A percentile compares a stretch with the other conserved stretches of the same genome.
phyloP scores from a whole-genome alignment of 2,329 filamentous ascomycete genomes.

The Phyllosticta citriasiana region DNA sequence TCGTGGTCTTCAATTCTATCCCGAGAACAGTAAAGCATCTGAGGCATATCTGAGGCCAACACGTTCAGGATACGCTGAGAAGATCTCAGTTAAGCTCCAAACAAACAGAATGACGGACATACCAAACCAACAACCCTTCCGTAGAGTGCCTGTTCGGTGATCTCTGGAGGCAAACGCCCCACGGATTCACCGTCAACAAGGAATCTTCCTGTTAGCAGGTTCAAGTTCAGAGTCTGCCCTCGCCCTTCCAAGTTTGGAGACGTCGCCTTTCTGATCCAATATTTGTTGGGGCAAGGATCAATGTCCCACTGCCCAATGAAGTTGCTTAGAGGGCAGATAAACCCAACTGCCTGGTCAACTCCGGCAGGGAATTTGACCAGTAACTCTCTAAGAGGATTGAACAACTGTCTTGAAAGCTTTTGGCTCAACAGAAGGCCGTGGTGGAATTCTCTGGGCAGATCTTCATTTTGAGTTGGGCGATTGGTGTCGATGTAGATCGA shows the following conservation, averaged over 20 bases:
- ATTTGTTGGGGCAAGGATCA: neutral
- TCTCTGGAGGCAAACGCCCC: slow-evolving; percentile 36
- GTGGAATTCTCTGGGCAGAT: neutral
- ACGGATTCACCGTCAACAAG: slow-evolving; percentile 44
- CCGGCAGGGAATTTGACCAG: neutral
- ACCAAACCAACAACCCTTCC: slow-evolving; percentile 33
- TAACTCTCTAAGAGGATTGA: neutral
- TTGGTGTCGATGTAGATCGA: slow-evolving; percentile 29
- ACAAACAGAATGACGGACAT: neutral
- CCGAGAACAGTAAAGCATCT: neutral
- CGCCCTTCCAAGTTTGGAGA: neutral
- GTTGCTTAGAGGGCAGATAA: neutral
- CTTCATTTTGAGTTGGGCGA: slow-evolving; percentile 3
- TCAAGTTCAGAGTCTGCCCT: slow-evolving; percentile 30
- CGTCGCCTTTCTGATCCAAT: neutral
- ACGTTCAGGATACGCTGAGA: neutral
- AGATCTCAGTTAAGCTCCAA: too few relatives aligned
- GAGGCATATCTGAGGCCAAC: neutral
- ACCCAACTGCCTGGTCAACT: slow-evolving; percentile 14
- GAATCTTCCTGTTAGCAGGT: slow-evolving; percentile 42
- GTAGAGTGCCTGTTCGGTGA: slow-evolving; percentile 34
- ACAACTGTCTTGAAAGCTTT: neutral
- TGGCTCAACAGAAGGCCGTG: neutral
- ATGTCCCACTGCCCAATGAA: neutral
- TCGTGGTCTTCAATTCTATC: neutral